Base-by-base conservation (phyloP, 495 filamentous ascomycete species). In the Neurospora sp. region DNA sequence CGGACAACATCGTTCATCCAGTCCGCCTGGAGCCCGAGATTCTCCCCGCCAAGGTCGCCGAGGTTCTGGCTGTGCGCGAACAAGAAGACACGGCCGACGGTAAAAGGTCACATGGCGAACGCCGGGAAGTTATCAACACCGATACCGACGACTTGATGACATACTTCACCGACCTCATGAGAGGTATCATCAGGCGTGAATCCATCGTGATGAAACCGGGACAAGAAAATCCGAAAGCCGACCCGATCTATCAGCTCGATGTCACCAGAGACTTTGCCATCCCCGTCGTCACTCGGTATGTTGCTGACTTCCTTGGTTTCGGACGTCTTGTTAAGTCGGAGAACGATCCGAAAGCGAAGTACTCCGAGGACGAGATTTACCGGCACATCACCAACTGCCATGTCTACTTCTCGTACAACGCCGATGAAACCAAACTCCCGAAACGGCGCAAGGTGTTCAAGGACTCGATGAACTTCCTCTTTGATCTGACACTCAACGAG, bases 321-420 rank as follows among this genome's bases (percentile, higher is more conserved):
- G 74, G 74, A 7, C 45, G 72, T 41, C 65, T 74, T 37, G 35
- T 71, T 38, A 71, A 68, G 22, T 68, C 31, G 9, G 72, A 59
- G 1, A 68, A 22, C 2, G 72, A 71, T 16, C 22, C 9, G 22
- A 8, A 40, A 40, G 72, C 20, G 12, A 37, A 20, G 44, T 76
- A 74, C 70, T 69, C 69, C 9, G 74, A 76, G 74, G 61, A 76
- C 68, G 74, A 76, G 42, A 72, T 76, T 12, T 76, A 76, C 65
- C 74, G 65, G 65, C 74, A 76, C 72, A 74, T 76, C 65, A 74
- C 72, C 27, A 74, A 76, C 70, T 76, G 74, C 72, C 74, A 76
- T 68, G 12, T 72, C 20, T 76, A 69, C 48, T 70, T 76, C 22
- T 61, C 74, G 44, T 76, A 76, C 72, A 76, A 70, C 48, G 65